A percentile compares a stretch with the other conserved stretches of the same genome.
Evolutionary conservation across 2,329 filamentous ascomycete genomes (phyloP).

Genomic region (Alternaria viburni): DNA sequence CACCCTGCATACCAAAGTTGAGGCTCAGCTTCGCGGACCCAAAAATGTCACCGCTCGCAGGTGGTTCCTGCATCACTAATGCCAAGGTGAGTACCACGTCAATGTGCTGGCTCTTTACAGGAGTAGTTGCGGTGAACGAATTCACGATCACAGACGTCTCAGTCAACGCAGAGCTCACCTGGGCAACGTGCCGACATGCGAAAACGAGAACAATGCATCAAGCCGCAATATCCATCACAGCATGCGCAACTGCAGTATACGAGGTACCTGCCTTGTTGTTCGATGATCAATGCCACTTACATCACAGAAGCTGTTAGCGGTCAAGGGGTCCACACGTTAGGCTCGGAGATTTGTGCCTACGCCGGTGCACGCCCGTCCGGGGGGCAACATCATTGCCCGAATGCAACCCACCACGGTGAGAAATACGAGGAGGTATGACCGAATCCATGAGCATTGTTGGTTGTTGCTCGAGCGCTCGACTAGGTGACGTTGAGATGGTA

Average conservation of each 20-base stretch:
- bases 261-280: background rate
- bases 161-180: background rate
- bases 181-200: background rate
- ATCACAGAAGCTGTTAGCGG: background rate
- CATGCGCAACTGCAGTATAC: background rate
- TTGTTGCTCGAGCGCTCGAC: background rate
- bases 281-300: slow-evolving; percentile 2
- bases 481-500: slow-evolving; percentile 12
- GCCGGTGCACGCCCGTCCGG: background rate
- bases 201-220: background rate
- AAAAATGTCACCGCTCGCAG: slow-evolving; percentile 10
- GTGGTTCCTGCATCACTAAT: background rate
- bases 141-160: background rate
- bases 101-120: background rate
- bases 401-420: slow-evolving; percentile 4
- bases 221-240: background rate
- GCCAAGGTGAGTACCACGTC: background rate
- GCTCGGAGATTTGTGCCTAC: slow-evolving; percentile 9
- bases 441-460: slow-evolving; percentile 7
- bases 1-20: slow-evolving; percentile 2
- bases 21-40: slow-evolving; percentile 15
- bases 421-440: slow-evolving; percentile 1
- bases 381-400: background rate
- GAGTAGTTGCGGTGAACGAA: background rate
- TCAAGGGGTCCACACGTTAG: background rate